These are phyloP conservation scores for Arthrobotrys sphaeroides DNA, from an alignment of 2,329 filamentous ascomycete genomes.

Conservation along the genomic window DNA sequence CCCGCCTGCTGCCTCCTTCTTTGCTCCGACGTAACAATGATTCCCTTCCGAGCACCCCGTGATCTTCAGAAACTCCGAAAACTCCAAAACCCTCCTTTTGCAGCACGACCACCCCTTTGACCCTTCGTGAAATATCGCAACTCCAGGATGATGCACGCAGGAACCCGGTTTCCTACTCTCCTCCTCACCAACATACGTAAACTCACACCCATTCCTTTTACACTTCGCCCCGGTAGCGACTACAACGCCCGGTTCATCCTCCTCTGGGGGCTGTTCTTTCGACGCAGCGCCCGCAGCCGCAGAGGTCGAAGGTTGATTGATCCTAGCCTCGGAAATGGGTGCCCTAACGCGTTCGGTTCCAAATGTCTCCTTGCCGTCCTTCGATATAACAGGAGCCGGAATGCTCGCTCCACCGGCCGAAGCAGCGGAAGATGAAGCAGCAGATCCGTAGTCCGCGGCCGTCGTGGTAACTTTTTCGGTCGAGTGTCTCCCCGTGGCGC, in stretches of 20 bases:
- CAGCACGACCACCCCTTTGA: slow-evolving; percentile 97
- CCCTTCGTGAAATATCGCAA: slow-evolving; percentile 94
- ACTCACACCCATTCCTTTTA: slow-evolving; percentile 78
- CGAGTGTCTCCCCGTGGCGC: slow-evolving; percentile 91
- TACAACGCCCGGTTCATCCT: slow-evolving; percentile 79
- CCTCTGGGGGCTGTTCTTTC: slow-evolving; percentile 75
- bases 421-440: slow-evolving; percentile 62
- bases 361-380: slow-evolving; percentile 65
- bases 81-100: slow-evolving; percentile 92
- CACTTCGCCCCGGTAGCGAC: slow-evolving; percentile 80
- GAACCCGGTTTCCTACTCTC: slow-evolving; percentile 73
- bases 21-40: slow-evolving; percentile 83
- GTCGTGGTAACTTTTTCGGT: slow-evolving; percentile 76
- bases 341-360: slow-evolving; percentile 56
- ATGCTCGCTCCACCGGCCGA: slow-evolving; percentile 56
- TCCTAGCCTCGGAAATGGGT: slow-evolving; percentile 58
- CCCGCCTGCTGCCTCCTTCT: slow-evolving; percentile 66
- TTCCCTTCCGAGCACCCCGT: slow-evolving; percentile 84
- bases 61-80: slow-evolving; percentile 97
- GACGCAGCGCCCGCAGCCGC: too few relatives aligned
- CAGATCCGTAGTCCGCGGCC: slow-evolving; percentile 68
- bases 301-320: slow-evolving; percentile 68
- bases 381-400: slow-evolving; percentile 60
- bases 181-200: slow-evolving; percentile 70
- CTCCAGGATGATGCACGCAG: slow-evolving; percentile 88